Conservation (phyloP, 2,329 filamentous ascomycete genomes). For the Calonectria ilicicola region DNA sequence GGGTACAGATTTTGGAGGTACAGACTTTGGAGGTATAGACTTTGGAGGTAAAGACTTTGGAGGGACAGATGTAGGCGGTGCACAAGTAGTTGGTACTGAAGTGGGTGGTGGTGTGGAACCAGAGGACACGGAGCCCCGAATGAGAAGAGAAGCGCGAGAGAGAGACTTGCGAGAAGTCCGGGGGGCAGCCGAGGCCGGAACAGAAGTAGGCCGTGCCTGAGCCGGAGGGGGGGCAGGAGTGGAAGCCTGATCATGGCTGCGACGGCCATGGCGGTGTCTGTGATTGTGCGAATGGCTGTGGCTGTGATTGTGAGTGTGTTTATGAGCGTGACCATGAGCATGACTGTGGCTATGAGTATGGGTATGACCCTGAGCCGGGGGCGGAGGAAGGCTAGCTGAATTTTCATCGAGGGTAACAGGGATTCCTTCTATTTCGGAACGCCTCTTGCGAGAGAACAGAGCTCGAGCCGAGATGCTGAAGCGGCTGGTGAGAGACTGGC, state of each 20-base stretch:
- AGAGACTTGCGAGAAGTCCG: not conserved
- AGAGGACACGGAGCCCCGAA: not conserved
- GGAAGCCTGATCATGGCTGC: not conserved
- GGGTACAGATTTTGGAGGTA: not conserved
- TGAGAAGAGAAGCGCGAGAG: not conserved
- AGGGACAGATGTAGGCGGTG: not conserved
- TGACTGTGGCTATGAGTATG: not conserved
- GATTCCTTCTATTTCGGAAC: slow-evolving; percentile 25
- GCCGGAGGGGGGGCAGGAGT: not conserved
- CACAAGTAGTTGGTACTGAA: not conserved
- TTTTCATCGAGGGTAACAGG: slow-evolving; percentile 17
- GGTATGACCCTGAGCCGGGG: not conserved
- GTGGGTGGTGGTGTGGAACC: not conserved
- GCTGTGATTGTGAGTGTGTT: not conserved
- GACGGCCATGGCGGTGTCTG: not conserved
- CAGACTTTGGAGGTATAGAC: not conserved
- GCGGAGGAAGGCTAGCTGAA: not conserved
- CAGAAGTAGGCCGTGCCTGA: not conserved
- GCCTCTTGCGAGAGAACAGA: slow-evolving; percentile 43
- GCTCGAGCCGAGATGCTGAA: slow-evolving; percentile 43
- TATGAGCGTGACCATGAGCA: not conserved
- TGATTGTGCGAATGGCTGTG: not conserved
- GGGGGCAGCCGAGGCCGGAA: not conserved
- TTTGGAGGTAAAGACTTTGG: not conserved
- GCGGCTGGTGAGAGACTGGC: slow-evolving; percentile 37